Base-by-base conservation (phyloP, 768 basidiomycete genomes). In the Trametes cubensis region DNA sequence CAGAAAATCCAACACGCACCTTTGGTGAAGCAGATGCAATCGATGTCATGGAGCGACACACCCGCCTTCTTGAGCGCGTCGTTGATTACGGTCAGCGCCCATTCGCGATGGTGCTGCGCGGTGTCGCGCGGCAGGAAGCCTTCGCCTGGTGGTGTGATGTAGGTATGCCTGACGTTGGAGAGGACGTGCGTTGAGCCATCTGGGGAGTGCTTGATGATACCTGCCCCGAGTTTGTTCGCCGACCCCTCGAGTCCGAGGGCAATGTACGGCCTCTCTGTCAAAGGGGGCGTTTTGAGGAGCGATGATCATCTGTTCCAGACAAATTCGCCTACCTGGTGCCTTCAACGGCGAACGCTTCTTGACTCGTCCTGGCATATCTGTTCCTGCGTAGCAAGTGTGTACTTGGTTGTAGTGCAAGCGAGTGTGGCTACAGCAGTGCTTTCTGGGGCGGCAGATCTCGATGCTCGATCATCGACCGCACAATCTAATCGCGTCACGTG, bases 221-320 rank as follows among this genome's bases (percentile, higher is more conserved):
- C 97, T 20, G 90, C 92, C 13, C 97, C 97, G 34, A 99, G 83
- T 75, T 99, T 99, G 78, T 99, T 99, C 46, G 97, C 97, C 18
- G 94, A 95, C 15, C 97, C 97, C 76, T 99, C 97, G 39, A 99
- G 86, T 21, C 97, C 97, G 20, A 99, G 84, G n/a, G 96, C 95
- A 21, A 97, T 76, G 71, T 87, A 85, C 17, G 89, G 81, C 53
- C 80, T 81, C 62, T 84, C 90, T 92, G 60, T n/a, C 25, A 26
- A 17, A 3, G n/a, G n/a, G n/a, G n/a, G 13, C 1, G n/a, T 59
- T 3, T 15, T 28, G 28, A 18, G 6, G 26, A 15, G 46, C 40
- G 30, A 39, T 13, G 17, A 11, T 15, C 15, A 15, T 47, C 26
- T 1, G 18, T 14, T 3, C 23, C 4, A 30, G 5, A 52, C 23